Base-by-base conservation (phyloP, 2,329 filamentous ascomycete species). In the Penicillium sp. region DNA sequence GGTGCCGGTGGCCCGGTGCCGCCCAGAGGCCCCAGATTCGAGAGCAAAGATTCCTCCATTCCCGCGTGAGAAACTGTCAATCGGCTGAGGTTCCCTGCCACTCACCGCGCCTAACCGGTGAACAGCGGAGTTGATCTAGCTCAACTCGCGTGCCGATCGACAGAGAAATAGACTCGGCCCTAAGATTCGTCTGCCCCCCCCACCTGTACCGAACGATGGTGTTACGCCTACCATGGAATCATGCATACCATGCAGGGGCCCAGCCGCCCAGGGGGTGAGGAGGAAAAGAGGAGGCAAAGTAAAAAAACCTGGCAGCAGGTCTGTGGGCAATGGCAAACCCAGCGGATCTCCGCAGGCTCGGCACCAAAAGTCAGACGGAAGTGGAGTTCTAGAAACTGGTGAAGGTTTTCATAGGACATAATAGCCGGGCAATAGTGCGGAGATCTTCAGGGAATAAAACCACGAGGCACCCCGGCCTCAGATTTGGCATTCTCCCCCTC, bases 391-490 rank as follows among this genome's bases (percentile, higher is more conserved):
- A 58, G 55, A 60, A 41, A 53, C 55, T 11, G 28, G 47, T 45
- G 39, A 49, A 52, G 48, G 37, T 45, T 65, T 58, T 38, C 39
- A 39, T 17, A 41, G 47, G 31, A 38, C 41, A 62, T 10, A 52
- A 58, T 60, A 57, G 47, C 54, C 48, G 56, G 51, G 4, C 28
- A 45, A 37, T 55, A 28, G 53, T 31, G 59, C 47, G 37, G 56
- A 28, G 60, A 59, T 63, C 51, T 54, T 42, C 50, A 56, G 55
- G 47, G 50, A 62, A 65, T 60, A 65, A 58, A 67, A 60, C 51
- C 56, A 54, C 20, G 54, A 58, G 50, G 57, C 31, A 35, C 20
- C 55, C 28, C 41, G 4, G 39, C 51, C 28, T 25, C 51, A 31
- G 45, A 12, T 45, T 45, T 31, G 12, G 31, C 25, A 28, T 25